Conservation (phyloP, 306 rosid species). For the Ochetophila trinervis region DNA sequence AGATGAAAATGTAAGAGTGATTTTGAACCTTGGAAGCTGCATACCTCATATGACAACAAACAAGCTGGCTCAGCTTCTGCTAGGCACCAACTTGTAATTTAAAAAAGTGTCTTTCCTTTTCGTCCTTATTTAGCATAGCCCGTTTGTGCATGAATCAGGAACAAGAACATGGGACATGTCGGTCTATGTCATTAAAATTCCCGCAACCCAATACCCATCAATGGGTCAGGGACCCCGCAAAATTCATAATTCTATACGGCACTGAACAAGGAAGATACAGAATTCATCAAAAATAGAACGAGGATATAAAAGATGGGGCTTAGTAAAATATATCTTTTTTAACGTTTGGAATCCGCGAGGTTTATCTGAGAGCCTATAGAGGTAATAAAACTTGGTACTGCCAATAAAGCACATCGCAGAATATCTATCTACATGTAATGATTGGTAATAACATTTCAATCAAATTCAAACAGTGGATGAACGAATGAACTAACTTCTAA, state of each 20-base stretch:
- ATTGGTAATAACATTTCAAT: conserved; percentile 3
- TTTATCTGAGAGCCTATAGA: not conserved
- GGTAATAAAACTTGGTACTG: not conserved
- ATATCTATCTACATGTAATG: conserved; percentile 18
- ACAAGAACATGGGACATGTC: conserved; percentile 31
- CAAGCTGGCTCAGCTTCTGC: not conserved
- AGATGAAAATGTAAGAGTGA: not conserved
- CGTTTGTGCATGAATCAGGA: conserved; percentile 11
- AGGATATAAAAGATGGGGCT: conserved; percentile 1
- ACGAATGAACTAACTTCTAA: conserved; percentile 9
- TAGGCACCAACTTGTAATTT: not conserved
- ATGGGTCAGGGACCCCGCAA: conserved; percentile 2
- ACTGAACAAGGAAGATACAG: not conserved
- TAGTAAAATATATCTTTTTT: not conserved
- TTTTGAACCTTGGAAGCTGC: conserved; percentile 3
- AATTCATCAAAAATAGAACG: too few relatives aligned
- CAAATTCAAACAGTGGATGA: conserved; percentile 15
- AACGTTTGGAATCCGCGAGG: not conserved
- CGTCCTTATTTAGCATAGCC: not conserved
- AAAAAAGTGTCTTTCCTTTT: not conserved
- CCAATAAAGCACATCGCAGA: conserved; percentile 7
- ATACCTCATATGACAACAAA: conserved; percentile 16
- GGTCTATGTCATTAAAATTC: conserved; percentile 18
- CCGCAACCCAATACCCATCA: conserved; percentile 1
- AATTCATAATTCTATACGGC: not conserved